A percentile compares a stretch with the other conserved stretches of the same genome.
phyloP scores from a whole-genome alignment of 345 rosid species.

The Rhodamnia rubescens region DNA sequence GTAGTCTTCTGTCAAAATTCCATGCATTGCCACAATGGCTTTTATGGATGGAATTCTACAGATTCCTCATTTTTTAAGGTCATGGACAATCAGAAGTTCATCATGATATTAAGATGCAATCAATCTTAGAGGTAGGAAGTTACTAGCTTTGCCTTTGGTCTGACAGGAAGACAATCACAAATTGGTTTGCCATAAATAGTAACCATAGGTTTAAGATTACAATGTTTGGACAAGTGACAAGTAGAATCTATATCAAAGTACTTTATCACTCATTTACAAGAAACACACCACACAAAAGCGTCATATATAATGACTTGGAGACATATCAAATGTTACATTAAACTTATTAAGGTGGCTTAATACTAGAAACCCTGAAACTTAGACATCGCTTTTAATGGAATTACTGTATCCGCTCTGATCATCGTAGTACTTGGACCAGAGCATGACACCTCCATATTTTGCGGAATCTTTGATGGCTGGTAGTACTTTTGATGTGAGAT shows the following conservation, averaged over 20 bases:
- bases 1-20: neutral
- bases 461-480: slow-evolving; percentile 25
- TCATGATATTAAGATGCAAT: neutral
- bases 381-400: slow-evolving; percentile 26
- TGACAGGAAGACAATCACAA: neutral
- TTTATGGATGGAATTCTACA: neutral
- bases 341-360: neutral
- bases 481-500: slow-evolving; percentile 26
- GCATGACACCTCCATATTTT: slow-evolving; percentile 57
- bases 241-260: neutral
- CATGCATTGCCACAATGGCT: neutral
- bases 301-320: neutral
- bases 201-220: neutral
- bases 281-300: neutral
- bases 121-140: neutral
- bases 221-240: neutral
- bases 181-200: neutral
- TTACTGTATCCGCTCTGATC: slow-evolving; percentile 38
- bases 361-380: neutral
- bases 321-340: neutral
- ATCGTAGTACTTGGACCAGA: slow-evolving; percentile 53
- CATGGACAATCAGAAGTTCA: neutral
- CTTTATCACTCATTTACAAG: neutral
- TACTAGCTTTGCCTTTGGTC: neutral
- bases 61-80: neutral